Conservation (phyloP, 1,284 basidiomycete genomes). For the Trichosporon ovoides region DNA sequence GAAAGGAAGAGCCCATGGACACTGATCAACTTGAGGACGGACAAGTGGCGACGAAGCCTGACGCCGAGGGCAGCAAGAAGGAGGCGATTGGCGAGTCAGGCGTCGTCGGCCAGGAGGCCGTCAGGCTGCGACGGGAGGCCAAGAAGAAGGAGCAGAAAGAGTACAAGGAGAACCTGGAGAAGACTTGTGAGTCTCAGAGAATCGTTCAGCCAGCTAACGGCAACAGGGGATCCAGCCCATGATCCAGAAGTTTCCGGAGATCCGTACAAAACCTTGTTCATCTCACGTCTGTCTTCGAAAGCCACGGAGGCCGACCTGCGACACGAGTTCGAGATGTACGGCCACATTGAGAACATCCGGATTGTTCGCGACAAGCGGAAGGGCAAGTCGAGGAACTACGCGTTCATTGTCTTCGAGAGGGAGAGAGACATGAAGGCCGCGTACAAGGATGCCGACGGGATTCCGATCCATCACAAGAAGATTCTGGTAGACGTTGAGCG, state of each 20-base stretch:
- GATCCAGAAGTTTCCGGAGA: constrained; percentile 93
- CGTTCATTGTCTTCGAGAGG: constrained; percentile 94
- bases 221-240: constrained; percentile 51
- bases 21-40: constrained; percentile 45
- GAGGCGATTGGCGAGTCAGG: constrained; percentile 58
- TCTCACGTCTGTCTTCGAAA: constrained; percentile 82
- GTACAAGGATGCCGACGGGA: constrained; percentile 98
- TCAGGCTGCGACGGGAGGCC: constrained; percentile 71
- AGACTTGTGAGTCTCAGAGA: constrained; percentile 60
- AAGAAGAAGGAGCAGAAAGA: constrained; percentile 71
- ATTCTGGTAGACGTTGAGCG: constrained; percentile 97
- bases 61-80: constrained; percentile 60
- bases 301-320: constrained; percentile 86
- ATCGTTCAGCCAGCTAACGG: neutral
- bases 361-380: constrained; percentile 81
- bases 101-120: constrained; percentile 45
- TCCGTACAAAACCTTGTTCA: constrained; percentile 97
- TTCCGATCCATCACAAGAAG: constrained; percentile 89
- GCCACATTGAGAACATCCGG: constrained; percentile 83
- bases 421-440: constrained; percentile 99
- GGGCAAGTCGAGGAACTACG: constrained; percentile 81
- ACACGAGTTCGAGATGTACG: constrained; percentile 91
- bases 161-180: constrained; percentile 73
- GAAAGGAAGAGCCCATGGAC: constrained; percentile 45
- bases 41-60: constrained; percentile 54